Base-by-base conservation (phyloP, 345 rosid species). In the Hibiscus trionum region DNA sequence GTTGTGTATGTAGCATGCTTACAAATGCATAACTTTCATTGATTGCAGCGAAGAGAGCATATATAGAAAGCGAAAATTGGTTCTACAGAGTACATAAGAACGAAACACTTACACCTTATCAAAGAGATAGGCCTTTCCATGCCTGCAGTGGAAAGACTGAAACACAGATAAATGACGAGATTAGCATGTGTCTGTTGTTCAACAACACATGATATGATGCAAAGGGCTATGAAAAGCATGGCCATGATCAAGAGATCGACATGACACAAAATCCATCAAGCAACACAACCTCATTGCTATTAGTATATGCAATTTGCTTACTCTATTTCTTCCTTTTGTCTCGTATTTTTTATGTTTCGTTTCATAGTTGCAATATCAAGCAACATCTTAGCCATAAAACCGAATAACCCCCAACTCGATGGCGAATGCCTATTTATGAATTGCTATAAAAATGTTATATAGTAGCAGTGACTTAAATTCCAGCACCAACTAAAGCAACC, bases 111-210 rank as follows among this genome's bases (percentile, higher is more conserved):
- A 86, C 97, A 81, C 90, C 39, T 85, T 85, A 63, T 85, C 85
- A 73, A 91, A 89, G 78, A 91, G 97, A 79, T 85, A 88, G 65
- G 97, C 97, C 78, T 76, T 83, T 71, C 97, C 95, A 78, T 91
- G 85, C 78, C 82, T 80, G 85, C 88, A 78, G 79, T 77, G 91
- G 82, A 89, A 91, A 33, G 87, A 73, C 97, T 91, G 88, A 77
- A 88, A 85, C 77, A 77, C 52, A 73, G 11, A 44, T 3, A 27
- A 78, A 72, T 59, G 19, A 67, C 31, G 46, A 37, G 29, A 63
- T 82, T 53, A 78, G 73, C 64, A 61, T 24, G 50, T n/a, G 33
- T 10, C 60, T 39, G 7, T 50, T 11, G 52, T 31, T 12, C 17
- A 37, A 72, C 47, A 60, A 77, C 49, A 61, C 39, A 60, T 39